Conservation (phyloP, 768 basidiomycete genomes). For the Strobilomyces confusus region DNA sequence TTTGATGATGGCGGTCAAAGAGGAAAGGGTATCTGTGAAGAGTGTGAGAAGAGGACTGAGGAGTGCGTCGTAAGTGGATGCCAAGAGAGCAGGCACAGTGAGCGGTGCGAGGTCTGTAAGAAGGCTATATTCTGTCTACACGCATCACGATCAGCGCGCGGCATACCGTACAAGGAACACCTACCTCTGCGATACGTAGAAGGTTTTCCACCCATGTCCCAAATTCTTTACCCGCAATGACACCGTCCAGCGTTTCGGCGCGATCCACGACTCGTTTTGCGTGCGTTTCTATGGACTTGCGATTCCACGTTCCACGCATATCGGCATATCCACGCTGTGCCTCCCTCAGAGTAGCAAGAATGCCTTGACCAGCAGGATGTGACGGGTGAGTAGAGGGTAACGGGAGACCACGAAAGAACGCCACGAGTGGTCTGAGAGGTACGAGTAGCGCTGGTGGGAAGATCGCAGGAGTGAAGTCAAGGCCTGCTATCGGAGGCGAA, state of each 20-base stretch:
- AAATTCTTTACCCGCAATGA: conserved; percentile 66
- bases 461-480: conserved; percentile 49
- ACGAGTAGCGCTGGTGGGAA: conserved; percentile 53
- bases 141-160: neutral
- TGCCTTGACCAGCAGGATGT: conserved; percentile 67
- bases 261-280: conserved; percentile 67
- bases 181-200: conserved; percentile 62
- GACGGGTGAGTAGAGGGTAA: conserved; percentile 79
- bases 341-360: conserved; percentile 63
- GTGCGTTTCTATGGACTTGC: conserved; percentile 69
- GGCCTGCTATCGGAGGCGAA: conserved; percentile 56
- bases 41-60: conserved; percentile 61
- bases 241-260: conserved; percentile 63
- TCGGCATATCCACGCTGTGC: conserved; percentile 82
- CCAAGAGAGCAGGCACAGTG: conserved; percentile 44
- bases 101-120: conserved; percentile 63
- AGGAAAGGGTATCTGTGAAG: conserved; percentile 61
- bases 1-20: conserved; percentile 54
- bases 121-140: conserved; percentile 64
- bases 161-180: conserved; percentile 10
- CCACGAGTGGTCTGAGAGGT: conserved; percentile 59
- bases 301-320: conserved; percentile 78
- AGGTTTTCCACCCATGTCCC: conserved; percentile 67
- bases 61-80: conserved; percentile 57
- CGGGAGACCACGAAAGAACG: conserved; percentile 67